Evolutionary conservation across 2,329 filamentous ascomycete species (phyloP).

Genomic region (Fusarium sp.): DNA sequence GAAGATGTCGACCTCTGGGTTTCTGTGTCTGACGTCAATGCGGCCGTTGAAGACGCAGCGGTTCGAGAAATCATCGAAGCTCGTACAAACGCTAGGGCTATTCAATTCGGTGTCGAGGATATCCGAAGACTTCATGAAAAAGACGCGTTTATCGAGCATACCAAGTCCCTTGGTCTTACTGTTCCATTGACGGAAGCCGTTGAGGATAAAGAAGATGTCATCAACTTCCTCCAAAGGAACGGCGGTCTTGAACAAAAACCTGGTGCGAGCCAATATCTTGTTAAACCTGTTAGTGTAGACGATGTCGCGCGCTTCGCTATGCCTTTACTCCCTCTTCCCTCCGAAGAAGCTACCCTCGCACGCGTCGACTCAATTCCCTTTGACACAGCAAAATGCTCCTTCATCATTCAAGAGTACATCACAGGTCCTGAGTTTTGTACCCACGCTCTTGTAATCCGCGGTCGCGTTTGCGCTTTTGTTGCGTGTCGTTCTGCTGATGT

Average conservation of each 20-base stretch:
- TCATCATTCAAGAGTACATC: constrained; percentile 74
- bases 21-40: constrained; percentile 76
- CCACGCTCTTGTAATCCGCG: constrained; percentile 75
- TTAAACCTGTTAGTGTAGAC: constrained; percentile 75
- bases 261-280: constrained; percentile 64
- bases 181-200: constrained; percentile 67
- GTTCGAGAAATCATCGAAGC: constrained; percentile 72
- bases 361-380: constrained; percentile 60
- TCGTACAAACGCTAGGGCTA: constrained; percentile 68
- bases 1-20: constrained; percentile 80
- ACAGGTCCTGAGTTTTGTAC: constrained; percentile 75
- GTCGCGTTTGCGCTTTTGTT: constrained; percentile 73
- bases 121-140: constrained; percentile 73
- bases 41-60: constrained; percentile 74
- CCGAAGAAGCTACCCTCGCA: constrained; percentile 66
- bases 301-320: constrained; percentile 70
- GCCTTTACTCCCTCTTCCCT: constrained; percentile 72
- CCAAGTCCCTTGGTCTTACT: constrained; percentile 64
- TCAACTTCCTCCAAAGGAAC: constrained; percentile 61
- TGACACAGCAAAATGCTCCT: constrained; percentile 56
- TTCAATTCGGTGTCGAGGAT: constrained; percentile 71
- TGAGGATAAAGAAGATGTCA: constrained; percentile 63
- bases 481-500: constrained; percentile 73
- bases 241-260: constrained; percentile 42
- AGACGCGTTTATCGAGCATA: constrained; percentile 72